Evolutionary conservation across 495 filamentous ascomycete species (phyloP), one percentile per base, ranked within the genome.

Genomic region (Cercophora samala): DNA sequence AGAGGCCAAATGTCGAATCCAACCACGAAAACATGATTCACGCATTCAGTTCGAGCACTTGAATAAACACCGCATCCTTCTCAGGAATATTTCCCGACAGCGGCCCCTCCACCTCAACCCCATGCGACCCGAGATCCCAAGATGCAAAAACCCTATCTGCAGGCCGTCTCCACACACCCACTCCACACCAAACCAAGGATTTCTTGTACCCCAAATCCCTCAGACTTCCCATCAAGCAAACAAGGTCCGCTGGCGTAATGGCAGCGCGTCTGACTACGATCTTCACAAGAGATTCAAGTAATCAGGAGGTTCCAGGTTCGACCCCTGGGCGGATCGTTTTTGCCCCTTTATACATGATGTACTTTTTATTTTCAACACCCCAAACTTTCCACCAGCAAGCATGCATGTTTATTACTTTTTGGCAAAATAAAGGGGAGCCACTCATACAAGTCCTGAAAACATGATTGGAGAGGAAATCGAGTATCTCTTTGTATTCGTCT

Each of bases 251-350:
- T 62, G 60, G 60, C 60, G 60, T 62, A 62, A 62, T 62, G 60
- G 60, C 60, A 62, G 60, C 60, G 60, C 60, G 60, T 62, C 60
- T 62, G 60, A 62, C 60, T 62, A 62, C 60, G 60, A 46, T 46
- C 37, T 46, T 17, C 0, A 46, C 15, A 11, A 13, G 37, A 46
- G 37, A 46, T 46, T 46, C 37, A 46, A 46, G 37, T 18, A 62
- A 62, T 62, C 60, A 62, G 60, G 60, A 62, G 60, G 60, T 51
- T 62, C 60, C 60, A 62, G 60, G 60, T 62, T 62, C 60, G 60
- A 62, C 60, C 60, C 60, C 60, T 62, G 60, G 60, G 60, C 60
- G 60, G 60, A 62, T 62, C 60, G 60, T 62, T 46, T 62, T 46
- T 62, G 25, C 32, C 23, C 24, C 15, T 4, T 0, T 23, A 15